Evolutionary conservation across 75 land plant species (phyloP).

Genomic region (Azolla pinnata): DNA sequence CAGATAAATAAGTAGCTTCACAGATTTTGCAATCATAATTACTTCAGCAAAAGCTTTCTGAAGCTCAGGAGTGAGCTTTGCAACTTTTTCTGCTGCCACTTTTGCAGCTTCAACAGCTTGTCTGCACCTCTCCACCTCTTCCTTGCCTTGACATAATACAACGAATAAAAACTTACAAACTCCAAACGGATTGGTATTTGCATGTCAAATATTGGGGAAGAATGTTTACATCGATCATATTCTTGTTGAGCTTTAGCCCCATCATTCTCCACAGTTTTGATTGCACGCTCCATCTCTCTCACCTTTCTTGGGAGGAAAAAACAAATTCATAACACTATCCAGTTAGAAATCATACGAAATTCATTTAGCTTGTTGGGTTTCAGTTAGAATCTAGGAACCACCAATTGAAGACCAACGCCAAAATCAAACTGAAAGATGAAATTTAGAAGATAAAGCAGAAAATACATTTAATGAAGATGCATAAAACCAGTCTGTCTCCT

Average conservation of each 20-base stretch:
- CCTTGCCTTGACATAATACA: slow-evolving; percentile 38
- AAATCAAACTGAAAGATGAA: too few relatives aligned
- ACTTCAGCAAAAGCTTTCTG: slow-evolving; percentile 64
- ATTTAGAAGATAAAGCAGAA: too few relatives aligned
- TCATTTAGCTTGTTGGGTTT: too few relatives aligned
- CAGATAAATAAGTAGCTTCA: not conserved
- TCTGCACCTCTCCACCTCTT: slow-evolving; percentile 35
- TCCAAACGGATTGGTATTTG: not conserved
- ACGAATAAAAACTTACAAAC: not conserved
- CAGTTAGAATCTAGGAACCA: too few relatives aligned
- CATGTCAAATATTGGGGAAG: not conserved
- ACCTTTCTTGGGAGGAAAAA: slow-evolving; percentile 34
- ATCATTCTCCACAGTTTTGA: slow-evolving; percentile 41
- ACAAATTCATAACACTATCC: not conserved
- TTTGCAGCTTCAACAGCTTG: slow-evolving; percentile 42
- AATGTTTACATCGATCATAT: slow-evolving; percentile 50
- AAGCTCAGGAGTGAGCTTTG: slow-evolving; percentile 60
- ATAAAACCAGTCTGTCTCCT: too few relatives aligned
- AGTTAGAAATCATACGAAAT: too few relatives aligned
- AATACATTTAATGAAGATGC: too few relatives aligned
- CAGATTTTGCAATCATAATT: too few relatives aligned
- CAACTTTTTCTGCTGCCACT: slow-evolving; percentile 65
- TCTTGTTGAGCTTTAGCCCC: slow-evolving; percentile 47
- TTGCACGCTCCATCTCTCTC: slow-evolving; percentile 50
- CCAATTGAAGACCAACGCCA: too few relatives aligned